A percentile compares a stretch with the other conserved stretches of the same genome.
These are phyloP conservation scores for Verticillium nubilum DNA, from an alignment of 2,329 filamentous ascomycete genomes.

Conservation along the genomic window DNA sequence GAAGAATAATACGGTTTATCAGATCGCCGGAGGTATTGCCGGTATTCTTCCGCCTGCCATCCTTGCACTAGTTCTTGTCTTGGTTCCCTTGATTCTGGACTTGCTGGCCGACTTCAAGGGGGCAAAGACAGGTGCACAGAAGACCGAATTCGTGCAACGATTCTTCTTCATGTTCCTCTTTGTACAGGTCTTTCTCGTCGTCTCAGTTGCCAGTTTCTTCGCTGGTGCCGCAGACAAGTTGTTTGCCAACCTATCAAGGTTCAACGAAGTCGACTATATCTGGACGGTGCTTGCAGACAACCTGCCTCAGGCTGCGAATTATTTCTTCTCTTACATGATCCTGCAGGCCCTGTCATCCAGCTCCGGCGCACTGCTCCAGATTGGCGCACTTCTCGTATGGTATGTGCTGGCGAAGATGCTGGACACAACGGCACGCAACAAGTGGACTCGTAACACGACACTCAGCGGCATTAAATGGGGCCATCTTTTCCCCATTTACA, in stretches of 20 bases:
- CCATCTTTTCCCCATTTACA: slow-evolving; percentile 91
- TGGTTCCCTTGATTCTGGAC: slow-evolving; percentile 75
- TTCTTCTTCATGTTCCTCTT: slow-evolving; percentile 96
- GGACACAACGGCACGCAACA: slow-evolving; percentile 75
- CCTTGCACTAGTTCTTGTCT: slow-evolving; percentile 69
- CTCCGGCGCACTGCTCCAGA: slow-evolving; percentile 80
- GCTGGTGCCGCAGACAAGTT: slow-evolving; percentile 58
- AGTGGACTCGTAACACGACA: slow-evolving; percentile 79
- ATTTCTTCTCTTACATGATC: slow-evolving; percentile 98
- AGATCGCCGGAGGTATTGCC: slow-evolving; percentile 60
- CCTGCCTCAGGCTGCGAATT: slow-evolving; percentile 83
- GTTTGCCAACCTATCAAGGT: slow-evolving; percentile 34
- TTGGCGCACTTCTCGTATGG: slow-evolving; percentile 73
- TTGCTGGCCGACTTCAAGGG: slow-evolving; percentile 71
- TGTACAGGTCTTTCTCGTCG: slow-evolving; percentile 88
- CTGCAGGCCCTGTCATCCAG: slow-evolving; percentile 89
- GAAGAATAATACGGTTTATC: slow-evolving; percentile 52
- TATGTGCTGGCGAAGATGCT: slow-evolving; percentile 75
- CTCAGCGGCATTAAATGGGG: slow-evolving; percentile 82
- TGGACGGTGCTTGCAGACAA: slow-evolving; percentile 69
- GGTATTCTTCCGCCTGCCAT: slow-evolving; percentile 81
- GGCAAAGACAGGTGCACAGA: slow-evolving; percentile 73
- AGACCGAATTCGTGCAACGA: slow-evolving; percentile 77
- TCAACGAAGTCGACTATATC: slow-evolving; percentile 52
- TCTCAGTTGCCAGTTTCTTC: slow-evolving; percentile 76